Evolutionary conservation across 176 grass and related monocot genomes (phyloP).

Genomic region (Oryza australiensis): DNA sequence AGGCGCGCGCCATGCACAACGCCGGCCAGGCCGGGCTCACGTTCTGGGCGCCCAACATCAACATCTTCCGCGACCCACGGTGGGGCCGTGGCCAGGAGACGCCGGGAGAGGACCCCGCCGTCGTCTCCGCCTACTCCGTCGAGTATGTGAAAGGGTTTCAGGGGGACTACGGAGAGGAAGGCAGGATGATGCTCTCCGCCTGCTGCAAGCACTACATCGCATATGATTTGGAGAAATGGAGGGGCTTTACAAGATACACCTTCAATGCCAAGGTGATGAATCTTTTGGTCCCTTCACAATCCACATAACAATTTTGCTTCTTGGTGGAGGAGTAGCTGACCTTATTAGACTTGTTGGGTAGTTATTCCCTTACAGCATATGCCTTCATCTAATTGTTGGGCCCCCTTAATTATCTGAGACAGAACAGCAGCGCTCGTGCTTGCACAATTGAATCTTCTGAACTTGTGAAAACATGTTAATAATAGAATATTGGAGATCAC

Average conservation of each 20-base stretch:
- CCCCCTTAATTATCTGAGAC: background rate
- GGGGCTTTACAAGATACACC: slow-evolving; percentile 62
- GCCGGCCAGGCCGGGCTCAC: slow-evolving; percentile 87
- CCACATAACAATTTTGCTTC: background rate
- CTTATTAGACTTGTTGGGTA: background rate
- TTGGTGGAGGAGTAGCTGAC: background rate
- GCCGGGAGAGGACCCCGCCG: slow-evolving; percentile 80
- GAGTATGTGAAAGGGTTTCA: slow-evolving; percentile 87
- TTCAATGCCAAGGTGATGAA: slow-evolving; percentile 76
- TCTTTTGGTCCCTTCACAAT: background rate
- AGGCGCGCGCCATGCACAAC: slow-evolving; percentile 90
- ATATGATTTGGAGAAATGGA: slow-evolving; percentile 95
- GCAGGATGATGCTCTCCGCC: slow-evolving; percentile 71
- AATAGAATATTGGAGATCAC: background rate
- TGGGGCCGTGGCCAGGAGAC: slow-evolving; percentile 97
- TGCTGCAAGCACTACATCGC: slow-evolving; percentile 93
- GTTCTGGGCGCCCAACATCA: slow-evolving; percentile 97
- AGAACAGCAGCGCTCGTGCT: background rate
- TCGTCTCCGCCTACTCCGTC: slow-evolving; percentile 62
- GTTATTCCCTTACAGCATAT: background rate
- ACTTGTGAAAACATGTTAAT: background rate
- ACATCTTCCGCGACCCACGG: slow-evolving; percentile 88
- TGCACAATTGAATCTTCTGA: background rate
- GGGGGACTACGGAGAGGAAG: slow-evolving; percentile 46
- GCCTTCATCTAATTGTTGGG: background rate